phyloP scores from a whole-genome alignment of 202 grass and related monocot species.

The Brachypodium distachyon region DNA sequence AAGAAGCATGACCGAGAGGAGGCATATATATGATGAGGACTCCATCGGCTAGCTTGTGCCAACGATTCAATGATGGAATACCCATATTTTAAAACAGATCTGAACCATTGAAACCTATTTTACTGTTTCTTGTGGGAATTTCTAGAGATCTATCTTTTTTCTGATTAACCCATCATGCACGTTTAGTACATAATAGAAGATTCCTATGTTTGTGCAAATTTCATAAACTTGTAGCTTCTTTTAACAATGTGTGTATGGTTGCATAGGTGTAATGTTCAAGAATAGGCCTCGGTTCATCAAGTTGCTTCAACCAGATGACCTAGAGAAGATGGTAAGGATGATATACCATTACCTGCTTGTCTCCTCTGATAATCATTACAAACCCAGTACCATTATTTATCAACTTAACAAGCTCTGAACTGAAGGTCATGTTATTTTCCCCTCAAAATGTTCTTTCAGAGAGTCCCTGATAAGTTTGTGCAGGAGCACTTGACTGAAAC shows the following conservation, averaged over 20 bases:
- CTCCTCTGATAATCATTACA: neutral
- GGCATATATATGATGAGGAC: too few species aligned
- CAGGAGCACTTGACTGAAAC: neutral
- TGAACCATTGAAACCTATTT: too few species aligned
- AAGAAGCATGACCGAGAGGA: too few species aligned
- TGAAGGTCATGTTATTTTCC: neutral
- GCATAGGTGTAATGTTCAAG: slow-evolving; percentile 1
- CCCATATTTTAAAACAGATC: too few species aligned
- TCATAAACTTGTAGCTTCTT: neutral
- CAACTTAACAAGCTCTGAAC: neutral
- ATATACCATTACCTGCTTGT: neutral
- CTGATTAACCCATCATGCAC: too few species aligned
- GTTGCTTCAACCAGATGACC: neutral
- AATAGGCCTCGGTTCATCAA: slow-evolving; percentile 26
- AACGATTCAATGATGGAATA: too few species aligned
- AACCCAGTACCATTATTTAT: neutral
- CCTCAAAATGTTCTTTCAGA: neutral
- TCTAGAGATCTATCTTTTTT: too few species aligned
- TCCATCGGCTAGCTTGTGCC: too few species aligned
- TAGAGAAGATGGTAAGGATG: slow-evolving; percentile 20
- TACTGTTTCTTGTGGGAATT: neutral
- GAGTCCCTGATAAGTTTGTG: slow-evolving; percentile 29
- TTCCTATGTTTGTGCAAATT: neutral
- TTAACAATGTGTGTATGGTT: neutral
- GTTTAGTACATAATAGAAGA: too few species aligned